Percentiles rank a stretch among this genome's conserved stretches.
phyloP scores from a whole-genome alignment of 768 basidiomycete species.

The Mycena belliarum region DNA sequence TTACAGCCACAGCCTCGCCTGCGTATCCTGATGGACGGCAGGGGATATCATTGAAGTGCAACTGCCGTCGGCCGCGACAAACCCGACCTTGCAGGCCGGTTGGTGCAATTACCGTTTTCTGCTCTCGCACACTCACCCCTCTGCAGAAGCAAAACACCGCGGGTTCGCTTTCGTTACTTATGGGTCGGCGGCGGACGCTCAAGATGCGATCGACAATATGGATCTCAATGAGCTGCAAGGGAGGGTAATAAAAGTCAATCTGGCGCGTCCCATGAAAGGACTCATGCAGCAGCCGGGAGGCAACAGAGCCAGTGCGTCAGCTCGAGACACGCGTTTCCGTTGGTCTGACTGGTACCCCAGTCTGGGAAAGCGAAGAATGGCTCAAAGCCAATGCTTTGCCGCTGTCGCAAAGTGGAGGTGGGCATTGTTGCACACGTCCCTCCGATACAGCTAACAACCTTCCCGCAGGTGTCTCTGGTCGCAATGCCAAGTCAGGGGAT shows the following conservation, averaged over 20 bases:
- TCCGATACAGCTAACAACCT: constrained; percentile 4
- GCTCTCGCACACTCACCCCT: constrained; percentile 4
- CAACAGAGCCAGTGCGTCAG: constrained; percentile 74
- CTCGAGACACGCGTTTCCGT: background rate
- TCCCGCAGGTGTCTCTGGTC: constrained; percentile 54
- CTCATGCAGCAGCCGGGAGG: constrained; percentile 60
- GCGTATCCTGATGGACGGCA: constrained; percentile 34
- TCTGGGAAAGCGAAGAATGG: constrained; percentile 98
- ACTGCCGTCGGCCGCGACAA: constrained; percentile 77
- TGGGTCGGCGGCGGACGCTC: constrained; percentile 76
- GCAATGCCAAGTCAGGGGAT: constrained; percentile 32
- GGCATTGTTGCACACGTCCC: constrained; percentile 1
- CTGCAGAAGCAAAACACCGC: constrained; percentile 75
- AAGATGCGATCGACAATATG: constrained; percentile 99
- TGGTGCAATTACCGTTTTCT: constrained; percentile 22
- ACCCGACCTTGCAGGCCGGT: constrained; percentile 66
- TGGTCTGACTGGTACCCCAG: constrained; percentile 38
- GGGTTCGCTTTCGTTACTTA: constrained; percentile 95
- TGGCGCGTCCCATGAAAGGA: constrained; percentile 81
- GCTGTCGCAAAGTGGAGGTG: constrained; percentile 74
- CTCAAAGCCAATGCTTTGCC: constrained; percentile 79
- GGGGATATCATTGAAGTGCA: constrained; percentile 94
- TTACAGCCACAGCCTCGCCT: constrained; percentile 22
- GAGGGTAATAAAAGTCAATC: constrained; percentile 76
- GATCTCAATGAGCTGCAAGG: constrained; percentile 88